phyloP scores from a whole-genome alignment of 345 rosid species.

The Mercurialis annua region DNA sequence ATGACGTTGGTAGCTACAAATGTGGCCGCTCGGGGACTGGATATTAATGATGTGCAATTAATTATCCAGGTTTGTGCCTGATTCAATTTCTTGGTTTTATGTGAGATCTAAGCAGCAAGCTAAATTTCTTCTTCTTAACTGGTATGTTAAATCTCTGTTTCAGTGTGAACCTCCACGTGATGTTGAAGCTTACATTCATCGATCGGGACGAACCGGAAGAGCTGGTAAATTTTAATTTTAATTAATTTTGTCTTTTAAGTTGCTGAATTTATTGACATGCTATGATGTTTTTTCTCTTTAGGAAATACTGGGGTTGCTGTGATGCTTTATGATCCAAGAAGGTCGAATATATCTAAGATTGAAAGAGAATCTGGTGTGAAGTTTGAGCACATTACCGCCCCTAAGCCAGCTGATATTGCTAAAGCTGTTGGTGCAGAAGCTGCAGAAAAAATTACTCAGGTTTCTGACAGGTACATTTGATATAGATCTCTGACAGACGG shows the following conservation, averaged over 20 bases:
- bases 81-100: background rate
- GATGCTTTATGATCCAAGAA: conserved; percentile 88
- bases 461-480: conserved; percentile 73
- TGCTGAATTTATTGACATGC: conserved; percentile 15
- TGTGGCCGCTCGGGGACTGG: conserved; percentile 97
- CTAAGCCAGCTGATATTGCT: conserved; percentile 79
- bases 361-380: conserved; percentile 85
- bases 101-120: background rate
- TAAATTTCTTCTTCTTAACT: background rate
- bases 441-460: conserved; percentile 64
- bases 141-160: conserved; percentile 16
- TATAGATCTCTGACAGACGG: background rate
- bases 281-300: conserved; percentile 21
- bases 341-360: conserved; percentile 62
- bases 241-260: background rate
- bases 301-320: conserved; percentile 96
- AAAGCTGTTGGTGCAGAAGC: conserved; percentile 75
- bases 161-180: conserved; percentile 99
- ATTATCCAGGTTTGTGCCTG: conserved; percentile 74
- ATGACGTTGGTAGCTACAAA: conserved; percentile 87
- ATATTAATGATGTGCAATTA: conserved; percentile 91
- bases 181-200: conserved; percentile 93
- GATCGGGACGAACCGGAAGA: conserved; percentile 99
- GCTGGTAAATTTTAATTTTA: conserved; percentile 49
- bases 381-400: conserved; percentile 83